Evolutionary conservation across 2,329 filamentous ascomycete genomes (phyloP).

Genomic region (Neofusicoccum sp.): DNA sequence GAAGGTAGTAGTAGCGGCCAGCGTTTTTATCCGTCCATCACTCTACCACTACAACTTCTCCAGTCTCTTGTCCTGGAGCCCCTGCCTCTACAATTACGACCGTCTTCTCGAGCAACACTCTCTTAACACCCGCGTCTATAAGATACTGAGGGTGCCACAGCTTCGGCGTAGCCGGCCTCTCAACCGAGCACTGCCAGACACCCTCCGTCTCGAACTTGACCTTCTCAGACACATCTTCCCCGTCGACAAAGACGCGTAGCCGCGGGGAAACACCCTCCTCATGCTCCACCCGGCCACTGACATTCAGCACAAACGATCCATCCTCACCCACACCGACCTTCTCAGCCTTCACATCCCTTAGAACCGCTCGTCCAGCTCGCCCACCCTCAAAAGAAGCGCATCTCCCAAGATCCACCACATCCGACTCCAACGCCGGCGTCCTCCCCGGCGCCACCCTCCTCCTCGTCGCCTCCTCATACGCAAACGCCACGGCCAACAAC

Average conservation of each 20-base stretch:
- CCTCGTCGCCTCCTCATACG: conserved; percentile 27
- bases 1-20: too few relatives aligned
- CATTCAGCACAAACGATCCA: not conserved
- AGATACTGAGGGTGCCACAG: not conserved
- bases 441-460: conserved; percentile 19
- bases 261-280: conserved; percentile 19
- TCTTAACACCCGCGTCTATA: not conserved
- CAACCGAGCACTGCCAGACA: not conserved
- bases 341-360: not conserved
- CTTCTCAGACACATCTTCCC: not conserved
- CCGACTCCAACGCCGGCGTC: not conserved
- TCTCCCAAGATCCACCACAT: not conserved
- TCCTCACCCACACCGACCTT: not conserved
- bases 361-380: too few relatives aligned
- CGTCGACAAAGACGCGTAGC: conserved; percentile 7
- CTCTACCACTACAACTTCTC: not conserved
- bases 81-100: not conserved
- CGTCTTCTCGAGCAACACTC: not conserved
- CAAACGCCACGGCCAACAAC: conserved; percentile 23
- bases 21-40: too few relatives aligned
- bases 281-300: not conserved
- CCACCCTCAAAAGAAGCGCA: too few relatives aligned
- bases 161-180: not conserved
- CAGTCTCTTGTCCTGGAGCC: not conserved
- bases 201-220: not conserved